Evolutionary conservation across 228 moss, liverwort and hornwort genomes (phyloP).

Genomic region (Sphagnum magellanicum): DNA sequence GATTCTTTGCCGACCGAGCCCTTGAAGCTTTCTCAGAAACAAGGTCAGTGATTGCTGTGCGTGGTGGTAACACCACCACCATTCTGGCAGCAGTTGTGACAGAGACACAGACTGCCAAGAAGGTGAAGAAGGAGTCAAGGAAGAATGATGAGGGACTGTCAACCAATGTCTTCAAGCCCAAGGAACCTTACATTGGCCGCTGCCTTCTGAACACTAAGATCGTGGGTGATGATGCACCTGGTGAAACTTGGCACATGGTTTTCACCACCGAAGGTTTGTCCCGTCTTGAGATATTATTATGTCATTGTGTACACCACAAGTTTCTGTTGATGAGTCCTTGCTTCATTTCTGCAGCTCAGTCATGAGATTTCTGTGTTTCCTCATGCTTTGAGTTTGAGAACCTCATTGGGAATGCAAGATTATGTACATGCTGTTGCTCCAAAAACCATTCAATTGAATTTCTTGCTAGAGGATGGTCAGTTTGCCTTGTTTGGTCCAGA

Average conservation of each 20-base stretch:
- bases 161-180: conserved; percentile 51
- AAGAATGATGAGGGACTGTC: conserved; percentile 47
- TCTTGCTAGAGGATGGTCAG: no score
- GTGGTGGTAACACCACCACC: conserved; percentile 5
- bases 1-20: conserved; percentile 20
- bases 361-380: no score
- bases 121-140: conserved; percentile 46
- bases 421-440: no score
- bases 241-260: conserved; percentile 70
- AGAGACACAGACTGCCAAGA: conserved; percentile 15
- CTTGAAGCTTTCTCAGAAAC: conserved; percentile 13
- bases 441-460: no score
- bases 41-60: conserved; percentile 11
- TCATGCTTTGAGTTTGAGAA: no score
- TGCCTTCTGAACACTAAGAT: conserved; percentile 50
- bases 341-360: no score
- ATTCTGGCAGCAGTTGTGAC: conserved; percentile 28
- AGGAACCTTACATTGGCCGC: conserved; percentile 49
- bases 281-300: no score
- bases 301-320: no score
- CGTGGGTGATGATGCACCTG: conserved; percentile 64
- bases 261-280: conserved; percentile 46
- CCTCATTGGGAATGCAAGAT: no score
- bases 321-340: no score
- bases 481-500: no score